Evolutionary conservation across 78 protist genomes (phyloP).

Genomic region (Protostelium mycophagum): DNA sequence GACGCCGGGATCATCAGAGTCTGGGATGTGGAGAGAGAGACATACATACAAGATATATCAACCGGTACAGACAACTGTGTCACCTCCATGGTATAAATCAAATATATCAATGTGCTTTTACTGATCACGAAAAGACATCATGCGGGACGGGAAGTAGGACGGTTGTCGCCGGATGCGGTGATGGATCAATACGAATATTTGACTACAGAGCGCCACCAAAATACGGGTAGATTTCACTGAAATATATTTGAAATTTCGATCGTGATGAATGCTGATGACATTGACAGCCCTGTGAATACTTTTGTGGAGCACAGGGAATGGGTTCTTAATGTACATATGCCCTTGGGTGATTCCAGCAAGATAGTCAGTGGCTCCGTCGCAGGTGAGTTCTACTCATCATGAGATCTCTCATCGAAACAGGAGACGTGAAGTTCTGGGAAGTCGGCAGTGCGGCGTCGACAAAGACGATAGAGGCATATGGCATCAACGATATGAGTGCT

Average conservation of each 20-base stretch:
- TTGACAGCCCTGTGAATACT: constrained; percentile 42
- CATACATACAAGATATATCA: constrained; percentile 22
- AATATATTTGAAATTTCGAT: neutral
- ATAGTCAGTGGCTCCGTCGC: constrained; percentile 29
- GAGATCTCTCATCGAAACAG: no score
- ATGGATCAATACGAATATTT: constrained; percentile 55
- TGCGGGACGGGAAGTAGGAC: constrained; percentile 34
- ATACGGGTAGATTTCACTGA: neutral
- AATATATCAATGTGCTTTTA: no score
- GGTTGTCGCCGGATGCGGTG: constrained; percentile 58
- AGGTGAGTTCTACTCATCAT: no score
- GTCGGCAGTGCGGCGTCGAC: constrained; percentile 24
- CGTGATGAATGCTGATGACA: no score
- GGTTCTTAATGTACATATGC: constrained; percentile 49
- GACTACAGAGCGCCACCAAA: constrained; percentile 42
- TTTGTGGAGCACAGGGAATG: constrained; percentile 44
- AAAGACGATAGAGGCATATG: constrained; percentile 32
- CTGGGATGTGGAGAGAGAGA: constrained; percentile 76
- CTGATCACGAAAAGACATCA: no score
- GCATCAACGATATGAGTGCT: constrained; percentile 16
- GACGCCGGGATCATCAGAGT: constrained; percentile 33
- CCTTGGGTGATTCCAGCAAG: constrained; percentile 17
- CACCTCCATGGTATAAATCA: constrained; percentile 30
- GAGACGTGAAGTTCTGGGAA: constrained; percentile 68
- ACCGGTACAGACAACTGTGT: constrained; percentile 40